These are phyloP conservation scores for Eucalyptus sp. DNA, from an alignment of 345 rosid genomes.

Conservation along the genomic window DNA sequence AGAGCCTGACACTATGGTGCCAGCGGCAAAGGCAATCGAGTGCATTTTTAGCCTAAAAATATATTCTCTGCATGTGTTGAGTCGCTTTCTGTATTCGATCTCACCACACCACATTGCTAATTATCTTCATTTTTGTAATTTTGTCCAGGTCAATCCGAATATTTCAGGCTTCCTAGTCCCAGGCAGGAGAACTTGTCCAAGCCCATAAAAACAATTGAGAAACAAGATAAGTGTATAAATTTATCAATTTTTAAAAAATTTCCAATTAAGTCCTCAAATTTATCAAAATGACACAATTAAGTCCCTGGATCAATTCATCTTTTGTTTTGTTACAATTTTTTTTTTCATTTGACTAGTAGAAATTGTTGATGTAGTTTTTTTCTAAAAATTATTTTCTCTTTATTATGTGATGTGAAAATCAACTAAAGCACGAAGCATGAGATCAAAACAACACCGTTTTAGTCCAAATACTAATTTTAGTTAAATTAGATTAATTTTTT, in stretches of 20 bases:
- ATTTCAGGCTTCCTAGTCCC: neutral
- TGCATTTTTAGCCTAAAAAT: neutral
- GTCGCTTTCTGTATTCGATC: neutral
- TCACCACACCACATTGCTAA: neutral
- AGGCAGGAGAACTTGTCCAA: neutral
- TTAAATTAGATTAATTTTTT: neutral
- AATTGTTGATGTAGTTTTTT: neutral
- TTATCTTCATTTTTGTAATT: neutral
- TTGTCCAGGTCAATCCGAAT: neutral
- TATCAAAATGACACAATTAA: neutral
- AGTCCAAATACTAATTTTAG: neutral
- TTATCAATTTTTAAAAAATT: neutral
- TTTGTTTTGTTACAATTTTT: too few species aligned
- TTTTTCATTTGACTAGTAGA: neutral
- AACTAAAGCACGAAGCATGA: neutral
- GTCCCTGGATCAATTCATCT: fast-evolving
- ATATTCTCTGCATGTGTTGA: neutral
- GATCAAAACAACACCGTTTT: neutral
- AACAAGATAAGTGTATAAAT: neutral
- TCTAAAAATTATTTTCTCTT: neutral
- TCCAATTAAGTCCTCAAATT: neutral
- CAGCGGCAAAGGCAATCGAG: neutral
- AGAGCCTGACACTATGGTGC: neutral
- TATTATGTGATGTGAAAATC: neutral
- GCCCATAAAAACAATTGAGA: neutral